phyloP scores from a whole-genome alignment of 495 filamentous ascomycete genomes.

The Achaetomiella virescens region DNA sequence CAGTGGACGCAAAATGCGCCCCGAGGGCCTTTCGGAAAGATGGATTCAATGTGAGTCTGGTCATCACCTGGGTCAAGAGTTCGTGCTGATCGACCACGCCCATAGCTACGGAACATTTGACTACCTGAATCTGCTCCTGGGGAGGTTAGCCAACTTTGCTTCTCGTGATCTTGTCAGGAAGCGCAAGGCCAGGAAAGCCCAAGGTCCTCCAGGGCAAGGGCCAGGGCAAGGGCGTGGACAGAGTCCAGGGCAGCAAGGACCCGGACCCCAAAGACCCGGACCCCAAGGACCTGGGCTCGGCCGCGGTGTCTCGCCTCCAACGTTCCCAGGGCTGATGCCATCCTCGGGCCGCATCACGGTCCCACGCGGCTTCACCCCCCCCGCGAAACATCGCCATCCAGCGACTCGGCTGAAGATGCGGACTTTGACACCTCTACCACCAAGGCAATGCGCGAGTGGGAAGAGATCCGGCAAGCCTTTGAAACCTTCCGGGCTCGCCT shows the following conservation, averaged over 20 bases:
- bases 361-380: conserved; percentile 53
- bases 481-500: conserved; percentile 57
- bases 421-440: conserved; percentile 57
- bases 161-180: conserved; percentile 75
- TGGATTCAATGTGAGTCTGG: conserved; percentile 59
- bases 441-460: conserved; percentile 75
- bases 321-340: conserved; percentile 62
- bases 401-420: conserved; percentile 28
- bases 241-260: conserved; percentile 9
- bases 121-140: conserved; percentile 75
- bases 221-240: conserved; percentile 4
- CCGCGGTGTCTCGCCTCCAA: conserved; percentile 30
- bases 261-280: conserved; percentile 13
- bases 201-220: conserved; percentile 18
- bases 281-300: conserved; percentile 21
- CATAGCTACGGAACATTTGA: conserved; percentile 75
- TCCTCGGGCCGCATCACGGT: conserved; percentile 42
- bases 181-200: conserved; percentile 48
- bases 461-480: conserved; percentile 64
- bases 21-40: conserved; percentile 66
- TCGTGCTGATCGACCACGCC: background rate
- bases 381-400: conserved; percentile 31
- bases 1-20: conserved; percentile 81
- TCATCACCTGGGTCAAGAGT: background rate
- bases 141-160: conserved; percentile 74